phyloP scores from a whole-genome alignment of 352 stramenopile genomes.

The Phytophthora podocarpi region DNA sequence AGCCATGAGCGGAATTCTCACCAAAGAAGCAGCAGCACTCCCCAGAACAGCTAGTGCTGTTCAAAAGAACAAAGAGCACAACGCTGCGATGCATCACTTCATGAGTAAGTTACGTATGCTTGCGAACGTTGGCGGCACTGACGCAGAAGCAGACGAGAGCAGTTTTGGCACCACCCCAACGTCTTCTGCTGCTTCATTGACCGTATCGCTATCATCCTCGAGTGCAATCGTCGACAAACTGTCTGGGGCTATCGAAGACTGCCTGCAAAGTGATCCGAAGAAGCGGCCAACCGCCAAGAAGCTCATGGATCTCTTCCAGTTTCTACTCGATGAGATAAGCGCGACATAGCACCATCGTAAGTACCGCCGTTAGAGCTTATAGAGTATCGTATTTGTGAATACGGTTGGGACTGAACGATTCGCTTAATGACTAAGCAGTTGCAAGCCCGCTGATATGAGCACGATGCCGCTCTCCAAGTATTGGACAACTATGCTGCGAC shows the following conservation, averaged over 20 bases:
- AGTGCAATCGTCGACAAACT: constrained; percentile 52
- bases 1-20: neutral
- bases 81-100: constrained; percentile 49
- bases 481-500: constrained; percentile 4
- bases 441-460: no score
- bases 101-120: constrained; percentile 55
- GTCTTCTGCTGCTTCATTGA: constrained; percentile 39
- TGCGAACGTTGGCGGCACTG: constrained; percentile 32
- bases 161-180: constrained; percentile 53
- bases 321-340: constrained; percentile 43
- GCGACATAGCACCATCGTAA: constrained; percentile 12
- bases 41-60: constrained; percentile 27
- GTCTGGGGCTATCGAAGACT: constrained; percentile 54
- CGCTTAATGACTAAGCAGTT: neutral
- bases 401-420: constrained; percentile 1
- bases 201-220: constrained; percentile 35
- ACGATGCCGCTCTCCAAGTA: no score
- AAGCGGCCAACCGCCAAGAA: constrained; percentile 60
- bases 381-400: constrained; percentile 22
- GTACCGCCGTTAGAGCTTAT: no score
- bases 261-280: constrained; percentile 61
- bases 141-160: constrained; percentile 38
- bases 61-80: constrained; percentile 41
- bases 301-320: constrained; percentile 54
- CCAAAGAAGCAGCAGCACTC: constrained; percentile 15